Base-by-base conservation (phyloP, 1,284 basidiomycete genomes). In the Melampsora occidentalis region DNA sequence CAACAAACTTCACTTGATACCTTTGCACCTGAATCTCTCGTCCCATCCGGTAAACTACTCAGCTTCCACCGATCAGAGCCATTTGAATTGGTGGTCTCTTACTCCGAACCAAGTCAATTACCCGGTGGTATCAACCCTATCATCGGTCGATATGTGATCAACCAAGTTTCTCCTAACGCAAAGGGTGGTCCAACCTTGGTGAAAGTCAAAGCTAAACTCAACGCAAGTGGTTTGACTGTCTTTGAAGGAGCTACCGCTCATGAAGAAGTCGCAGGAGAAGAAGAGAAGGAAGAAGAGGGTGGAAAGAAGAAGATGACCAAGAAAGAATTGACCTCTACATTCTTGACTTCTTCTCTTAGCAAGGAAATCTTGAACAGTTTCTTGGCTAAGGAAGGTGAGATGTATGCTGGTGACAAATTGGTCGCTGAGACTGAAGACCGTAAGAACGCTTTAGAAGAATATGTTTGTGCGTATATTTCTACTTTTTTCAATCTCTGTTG, bases 381-480 rank as follows among this genome's bases (percentile, higher is more conserved):
- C 82, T 88, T 86, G 83, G 92, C 95, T 85, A 86, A 87, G 79
- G 94, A 97, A 85, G 89, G 89, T 59, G 86, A 91, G 84, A 93
- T 97, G 92, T 87, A 90, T 83, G 88, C 91, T 51, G 86, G 88
- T 75, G 94, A 97, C 85, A 97, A 95, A 86, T 90, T 97, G 78
- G 94, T 97, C 70, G 88, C 89, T 85, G 94, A 97, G 84, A 97
- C 94, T 76, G 93, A 96, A 91, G 92, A 97, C 84, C 90, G 92
- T 83, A 97, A 96, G 86, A 97, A 97, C 83, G 93, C 94, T 18
- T 89, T 97, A 31, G 94, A 97, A 85, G 94, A 97, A 85, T 97
- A 95, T 86, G 90, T 97, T 79, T 97, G 68, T 71, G 28, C 48
- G 69, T 77, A 18, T 35, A n/a, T 6, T 46, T 65, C 49, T n/a